These are phyloP conservation scores for Coemansia sp. DNA, from an alignment of 192 early-diverging fungal species.

Conservation along the genomic window DNA sequence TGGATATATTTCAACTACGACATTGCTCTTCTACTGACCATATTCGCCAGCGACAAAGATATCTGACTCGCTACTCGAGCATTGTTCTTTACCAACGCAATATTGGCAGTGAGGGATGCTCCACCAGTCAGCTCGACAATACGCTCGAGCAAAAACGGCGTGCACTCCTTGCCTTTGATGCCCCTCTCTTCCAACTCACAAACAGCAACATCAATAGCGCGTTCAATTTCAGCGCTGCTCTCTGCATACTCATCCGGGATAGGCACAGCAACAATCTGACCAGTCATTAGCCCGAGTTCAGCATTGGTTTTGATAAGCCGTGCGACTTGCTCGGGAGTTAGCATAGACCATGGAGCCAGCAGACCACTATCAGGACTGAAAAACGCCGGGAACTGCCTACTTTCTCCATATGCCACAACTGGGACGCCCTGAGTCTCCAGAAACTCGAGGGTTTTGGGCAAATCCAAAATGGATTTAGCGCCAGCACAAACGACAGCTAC, in stretches of 20 bases:
- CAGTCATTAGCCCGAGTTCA: constrained; percentile 67
- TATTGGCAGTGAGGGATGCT: constrained; percentile 64
- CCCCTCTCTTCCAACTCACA: constrained; percentile 63
- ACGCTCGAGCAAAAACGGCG: constrained; percentile 89
- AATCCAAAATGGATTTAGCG: constrained; percentile 94
- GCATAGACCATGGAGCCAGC: constrained; percentile 45
- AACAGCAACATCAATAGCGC: constrained; percentile 70
- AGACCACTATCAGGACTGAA: constrained; percentile 74
- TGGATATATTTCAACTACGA: neutral
- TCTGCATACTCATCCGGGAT: constrained; percentile 71
- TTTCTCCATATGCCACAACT: constrained; percentile 72
- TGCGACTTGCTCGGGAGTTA: constrained; percentile 47
- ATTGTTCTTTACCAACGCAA: constrained; percentile 91
- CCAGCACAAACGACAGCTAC: constrained; percentile 96
- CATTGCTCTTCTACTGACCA: constrained; percentile 15
- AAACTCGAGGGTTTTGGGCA: constrained; percentile 86
- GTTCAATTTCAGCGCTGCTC: constrained; percentile 61
- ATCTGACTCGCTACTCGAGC: constrained; percentile 79
- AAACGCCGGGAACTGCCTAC: constrained; percentile 83
- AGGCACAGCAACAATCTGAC: constrained; percentile 86
- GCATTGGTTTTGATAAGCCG: constrained; percentile 55
- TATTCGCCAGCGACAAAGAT: constrained; percentile 52
- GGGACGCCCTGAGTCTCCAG: constrained; percentile 93
- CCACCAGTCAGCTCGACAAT: constrained; percentile 83
- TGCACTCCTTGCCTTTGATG: constrained; percentile 83